Base-by-base conservation (phyloP, 2,329 filamentous ascomycete species). In the Bipolaris sorokiniana region DNA sequence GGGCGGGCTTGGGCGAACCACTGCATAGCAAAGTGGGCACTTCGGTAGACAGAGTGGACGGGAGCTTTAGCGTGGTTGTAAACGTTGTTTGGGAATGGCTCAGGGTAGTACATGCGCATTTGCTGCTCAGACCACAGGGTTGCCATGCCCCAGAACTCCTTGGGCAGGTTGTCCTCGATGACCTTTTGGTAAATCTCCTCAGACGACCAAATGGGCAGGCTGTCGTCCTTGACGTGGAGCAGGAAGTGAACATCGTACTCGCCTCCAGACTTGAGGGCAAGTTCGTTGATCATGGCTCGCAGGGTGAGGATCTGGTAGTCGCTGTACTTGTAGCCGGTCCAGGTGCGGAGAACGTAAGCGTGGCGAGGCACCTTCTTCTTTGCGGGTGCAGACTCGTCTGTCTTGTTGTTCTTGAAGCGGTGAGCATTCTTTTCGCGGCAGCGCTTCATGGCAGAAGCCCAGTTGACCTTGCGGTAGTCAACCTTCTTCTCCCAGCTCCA, bases 61-160 rank as follows among this genome's bases (percentile, higher is more conserved):
- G 91, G 90, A 11, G 75, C 76, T 46, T 77, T 78, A 44, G 79
- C 79, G 54, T 96, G 83, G 48, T 90, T 85, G 55, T 83, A 83
- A 63, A 84, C 83, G 76, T 88, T 92, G 44, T 90, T 86, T 61
- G 96, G 91, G 70, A 91, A 88, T 23, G 97, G 88, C 47, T 90
- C 91, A 50, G 95, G 90, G 77, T 98, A 99, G 67, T 96, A 84
- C 56, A 92, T 86, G 51, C 89, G 83, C 92, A 98, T 97, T 77
- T 97, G 92, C 22, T 90, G 89, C 76, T 96, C 92, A 0, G 91
- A 95, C 95, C 95, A 99, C 6, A 98, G 83, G 0, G 91, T 96
- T 18, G 90, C 90, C 72, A 99, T 88, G 45, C 91, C 91, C 64
- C 86, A 89, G 78, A 99, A 97, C 71, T 99, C 95, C 63, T 87